phyloP scores from a whole-genome alignment of 2,329 filamentous ascomycete genomes.

The Venturia carpophila region DNA sequence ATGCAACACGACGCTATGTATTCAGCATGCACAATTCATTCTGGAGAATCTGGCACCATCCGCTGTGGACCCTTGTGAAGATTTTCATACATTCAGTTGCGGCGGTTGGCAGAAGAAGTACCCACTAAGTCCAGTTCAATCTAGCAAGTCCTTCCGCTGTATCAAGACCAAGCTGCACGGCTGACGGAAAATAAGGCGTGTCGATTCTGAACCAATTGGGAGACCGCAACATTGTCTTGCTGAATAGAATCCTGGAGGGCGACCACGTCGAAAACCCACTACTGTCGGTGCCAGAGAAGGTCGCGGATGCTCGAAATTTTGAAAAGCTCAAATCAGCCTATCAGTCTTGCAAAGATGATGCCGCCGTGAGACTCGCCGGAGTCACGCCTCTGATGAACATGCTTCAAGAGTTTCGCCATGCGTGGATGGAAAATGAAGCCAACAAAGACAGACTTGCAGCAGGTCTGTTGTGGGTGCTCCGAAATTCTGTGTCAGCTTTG shows the following conservation, averaged over 20 bases:
- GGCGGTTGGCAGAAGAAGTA: not conserved
- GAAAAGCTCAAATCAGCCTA: not conserved
- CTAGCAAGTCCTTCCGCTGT: not conserved
- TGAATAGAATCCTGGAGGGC: not conserved
- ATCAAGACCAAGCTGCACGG: not conserved
- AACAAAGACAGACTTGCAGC: not conserved
- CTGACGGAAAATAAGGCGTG: not conserved
- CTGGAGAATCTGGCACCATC: not conserved
- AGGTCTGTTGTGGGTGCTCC: not conserved
- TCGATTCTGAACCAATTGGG: not conserved
- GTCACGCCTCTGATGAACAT: not conserved
- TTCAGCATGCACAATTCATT: not conserved
- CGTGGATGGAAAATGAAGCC: not conserved
- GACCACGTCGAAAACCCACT: not conserved
- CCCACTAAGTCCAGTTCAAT: not conserved
- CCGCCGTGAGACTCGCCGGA: not conserved
- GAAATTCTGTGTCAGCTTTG: not conserved
- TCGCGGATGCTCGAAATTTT: not conserved
- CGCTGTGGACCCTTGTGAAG: not conserved
- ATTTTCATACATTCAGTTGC: not conserved
- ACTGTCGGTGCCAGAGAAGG: not conserved
- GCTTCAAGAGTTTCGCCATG: not conserved
- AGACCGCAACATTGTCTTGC: not conserved
- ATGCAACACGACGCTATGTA: not conserved
- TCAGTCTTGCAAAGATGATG: not conserved